Evolutionary conservation across 2,329 filamentous ascomycete genomes (phyloP), one percentile per base, ranked within the genome.

Genomic region (Sarocladiaceae sp.): DNA sequence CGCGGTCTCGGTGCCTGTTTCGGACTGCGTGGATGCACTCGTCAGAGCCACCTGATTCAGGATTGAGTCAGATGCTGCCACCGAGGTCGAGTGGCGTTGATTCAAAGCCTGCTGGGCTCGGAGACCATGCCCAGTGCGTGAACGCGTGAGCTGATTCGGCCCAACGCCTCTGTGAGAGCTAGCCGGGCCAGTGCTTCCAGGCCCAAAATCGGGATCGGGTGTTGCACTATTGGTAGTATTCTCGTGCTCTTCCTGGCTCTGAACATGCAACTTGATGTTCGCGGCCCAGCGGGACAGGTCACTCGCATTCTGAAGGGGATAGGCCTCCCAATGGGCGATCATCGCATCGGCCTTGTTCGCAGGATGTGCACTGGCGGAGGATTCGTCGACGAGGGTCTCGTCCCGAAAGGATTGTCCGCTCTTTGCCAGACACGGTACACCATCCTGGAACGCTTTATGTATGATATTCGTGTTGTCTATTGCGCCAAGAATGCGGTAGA

Each of bases 401-500:
- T 33, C 15, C 10, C 29, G 29, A 15, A 33, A 33, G 29, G 8
- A 15, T 33, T 33, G 29, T 15, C 8, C 10, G 15, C 10, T 10
- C n/a, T n/a, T n/a, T 8, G 29, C 8, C 15, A 33, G 29, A 15
- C 15, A 10, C 15, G 29, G 29, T 33, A 33, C 15, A 15, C 15
- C 29, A 10, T 8, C 29, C 15, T 33, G 10, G 29, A 33, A 33
- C 8, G 29, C 29, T 33, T 33, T 8, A 15, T 33, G 10, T 8
- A 33, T 8, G 15, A 33, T 8, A 15, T 8, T 15, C 8, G 8
- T 10, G 10, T 33, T 15, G 29, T 8, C 15, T 8, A 33, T 15
- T 8, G 29, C 29, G n/a, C n/a, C n/a, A 15, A 33, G 29, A 15
- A 33, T 33, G 10, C 15, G 8, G 29, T 33, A 33, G 12, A 75